These are phyloP conservation scores for Trypanosoma boissoni DNA, from an alignment of 208 protist species.

Conservation along the genomic window DNA sequence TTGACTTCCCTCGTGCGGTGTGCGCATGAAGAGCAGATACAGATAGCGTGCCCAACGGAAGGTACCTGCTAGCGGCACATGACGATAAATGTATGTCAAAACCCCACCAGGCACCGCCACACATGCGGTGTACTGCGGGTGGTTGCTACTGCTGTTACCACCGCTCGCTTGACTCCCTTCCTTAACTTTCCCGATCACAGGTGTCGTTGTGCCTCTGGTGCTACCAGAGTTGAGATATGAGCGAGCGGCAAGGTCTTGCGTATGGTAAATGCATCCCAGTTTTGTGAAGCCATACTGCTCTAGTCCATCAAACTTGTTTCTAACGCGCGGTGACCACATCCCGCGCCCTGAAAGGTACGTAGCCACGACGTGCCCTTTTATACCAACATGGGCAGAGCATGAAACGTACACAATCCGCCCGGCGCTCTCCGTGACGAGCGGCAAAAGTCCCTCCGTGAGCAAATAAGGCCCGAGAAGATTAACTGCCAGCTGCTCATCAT, in stretches of 20 bases:
- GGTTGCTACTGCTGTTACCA: slow-evolving; percentile 13
- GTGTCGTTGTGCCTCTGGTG: slow-evolving; percentile 2
- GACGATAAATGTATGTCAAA: slow-evolving; percentile 71
- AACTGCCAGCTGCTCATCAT: slow-evolving; percentile 71
- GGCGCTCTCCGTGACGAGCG: slow-evolving; percentile 51
- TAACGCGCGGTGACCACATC: slow-evolving; percentile 58
- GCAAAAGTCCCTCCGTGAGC: slow-evolving; percentile 74
- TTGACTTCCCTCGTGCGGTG: slow-evolving; percentile 71
- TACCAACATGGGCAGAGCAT: slow-evolving; percentile 63
- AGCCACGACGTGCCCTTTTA: slow-evolving; percentile 49
- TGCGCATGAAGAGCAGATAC: slow-evolving; percentile 68
- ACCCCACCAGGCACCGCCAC: slow-evolving; percentile 71
- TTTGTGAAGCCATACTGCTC: slow-evolving; percentile 89
- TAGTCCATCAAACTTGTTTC: slow-evolving; percentile 62
- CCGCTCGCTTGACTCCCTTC: background rate
- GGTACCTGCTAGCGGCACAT: slow-evolving; percentile 40
- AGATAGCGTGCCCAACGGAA: slow-evolving; percentile 62
- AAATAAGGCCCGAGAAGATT: slow-evolving; percentile 77
- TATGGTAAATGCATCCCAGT: slow-evolving; percentile 81
- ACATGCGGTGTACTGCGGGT: slow-evolving; percentile 58
- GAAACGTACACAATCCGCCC: slow-evolving; percentile 78
- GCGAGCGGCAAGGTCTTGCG: slow-evolving; percentile 69
- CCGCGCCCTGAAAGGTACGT: slow-evolving; percentile 73
- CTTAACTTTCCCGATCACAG: background rate
- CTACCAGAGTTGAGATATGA: slow-evolving; percentile 38